Evolutionary conservation across 2,329 filamentous ascomycete species (phyloP).

Genomic region (Cercospora berteroae): DNA sequence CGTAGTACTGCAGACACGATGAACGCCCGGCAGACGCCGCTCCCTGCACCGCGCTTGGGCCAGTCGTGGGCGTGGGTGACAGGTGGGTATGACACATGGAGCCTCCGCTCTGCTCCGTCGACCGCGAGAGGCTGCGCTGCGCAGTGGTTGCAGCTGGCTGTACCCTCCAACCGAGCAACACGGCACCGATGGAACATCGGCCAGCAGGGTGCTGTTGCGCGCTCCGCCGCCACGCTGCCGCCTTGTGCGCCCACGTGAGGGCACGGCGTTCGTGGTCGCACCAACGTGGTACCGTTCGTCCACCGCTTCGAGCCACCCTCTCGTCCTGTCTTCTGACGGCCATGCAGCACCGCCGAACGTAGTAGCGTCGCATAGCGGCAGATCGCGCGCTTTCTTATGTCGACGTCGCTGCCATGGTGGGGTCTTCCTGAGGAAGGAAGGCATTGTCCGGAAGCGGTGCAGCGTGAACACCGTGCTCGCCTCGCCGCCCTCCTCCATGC

Average conservation of each 20-base stretch:
- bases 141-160: background rate
- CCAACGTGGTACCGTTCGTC: slow-evolving; percentile 13
- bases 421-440: slow-evolving; percentile 17
- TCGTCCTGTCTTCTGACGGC: slow-evolving; percentile 18
- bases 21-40: slow-evolving; percentile 12
- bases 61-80: slow-evolving; percentile 12
- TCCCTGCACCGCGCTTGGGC: background rate
- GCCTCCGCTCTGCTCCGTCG: background rate
- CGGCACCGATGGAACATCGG: slow-evolving; percentile 7
- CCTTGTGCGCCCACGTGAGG: background rate
- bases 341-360: slow-evolving; percentile 26
- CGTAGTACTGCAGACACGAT: slow-evolving; percentile 13
- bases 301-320: background rate
- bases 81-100: slow-evolving; percentile 23
- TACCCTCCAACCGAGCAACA: background rate
- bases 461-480: background rate
- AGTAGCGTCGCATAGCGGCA: slow-evolving; percentile 36
- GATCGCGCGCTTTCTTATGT: slow-evolving; percentile 36
- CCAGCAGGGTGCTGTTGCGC: slow-evolving; percentile 5
- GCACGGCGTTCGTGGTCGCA: slow-evolving; percentile 7
- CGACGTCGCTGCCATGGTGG: slow-evolving; percentile 33
- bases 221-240: slow-evolving; percentile 2
- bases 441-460: slow-evolving; percentile 3
- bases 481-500: background rate
- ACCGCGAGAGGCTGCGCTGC: background rate